phyloP scores from a whole-genome alignment of 2,329 filamentous ascomycete species.

The Drechslerella dactyloides region DNA sequence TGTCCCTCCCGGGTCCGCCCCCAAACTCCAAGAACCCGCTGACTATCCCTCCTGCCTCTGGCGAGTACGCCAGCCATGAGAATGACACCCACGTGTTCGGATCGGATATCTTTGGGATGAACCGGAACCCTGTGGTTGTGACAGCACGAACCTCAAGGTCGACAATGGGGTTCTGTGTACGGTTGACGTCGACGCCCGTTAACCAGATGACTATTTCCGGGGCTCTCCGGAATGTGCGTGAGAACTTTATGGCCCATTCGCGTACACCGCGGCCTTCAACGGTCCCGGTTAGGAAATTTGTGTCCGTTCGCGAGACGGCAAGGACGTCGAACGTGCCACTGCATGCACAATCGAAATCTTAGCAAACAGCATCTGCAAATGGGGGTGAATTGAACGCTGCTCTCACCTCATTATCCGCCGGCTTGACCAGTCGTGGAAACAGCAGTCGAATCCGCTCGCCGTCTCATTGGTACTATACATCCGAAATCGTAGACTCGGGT shows the following conservation, averaged over 20 bases:
- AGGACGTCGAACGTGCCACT: conserved; percentile 43
- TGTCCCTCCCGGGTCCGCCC: conserved; percentile 25
- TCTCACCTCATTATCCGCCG: conserved; percentile 29
- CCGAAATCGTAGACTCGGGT: conserved; percentile 35
- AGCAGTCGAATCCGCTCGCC: conserved; percentile 38
- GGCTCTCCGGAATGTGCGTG: conserved; percentile 18
- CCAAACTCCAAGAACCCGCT: conserved; percentile 45
- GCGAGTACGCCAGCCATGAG: conserved; percentile 39
- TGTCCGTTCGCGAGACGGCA: conserved; percentile 28
- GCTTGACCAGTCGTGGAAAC: conserved; percentile 45
- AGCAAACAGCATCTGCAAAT: not conserved
- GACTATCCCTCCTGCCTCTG: conserved; percentile 27
- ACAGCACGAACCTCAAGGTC: conserved; percentile 40
- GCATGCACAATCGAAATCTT: not conserved
- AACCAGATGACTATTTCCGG: conserved; percentile 49
- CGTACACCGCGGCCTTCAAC: conserved; percentile 44
- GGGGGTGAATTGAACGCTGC: not conserved
- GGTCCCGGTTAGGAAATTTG: conserved; percentile 31
- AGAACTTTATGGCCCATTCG: conserved; percentile 45
- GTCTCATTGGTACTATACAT: conserved; percentile 46
- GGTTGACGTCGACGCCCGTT: conserved; percentile 32
- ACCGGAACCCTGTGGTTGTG: conserved; percentile 40
- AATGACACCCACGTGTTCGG: conserved; percentile 43
- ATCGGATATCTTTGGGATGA: conserved; percentile 35
- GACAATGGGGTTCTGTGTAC: conserved; percentile 18